Base-by-base conservation (phyloP, 2,329 filamentous ascomycete genomes). In the Penicillium corylophilum region DNA sequence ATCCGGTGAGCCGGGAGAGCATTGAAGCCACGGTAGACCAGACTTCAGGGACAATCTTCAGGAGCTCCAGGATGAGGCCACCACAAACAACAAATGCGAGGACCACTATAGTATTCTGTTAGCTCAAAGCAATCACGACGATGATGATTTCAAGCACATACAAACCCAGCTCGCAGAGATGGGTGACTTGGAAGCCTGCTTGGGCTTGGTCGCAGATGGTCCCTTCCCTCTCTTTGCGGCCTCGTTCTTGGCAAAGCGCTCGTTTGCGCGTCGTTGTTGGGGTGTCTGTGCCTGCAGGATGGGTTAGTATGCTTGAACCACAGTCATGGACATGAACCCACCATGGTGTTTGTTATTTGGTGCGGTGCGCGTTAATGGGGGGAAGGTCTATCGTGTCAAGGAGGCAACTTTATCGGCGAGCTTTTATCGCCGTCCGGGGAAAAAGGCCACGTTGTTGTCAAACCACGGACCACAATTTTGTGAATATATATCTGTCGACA, bases 21-120 rank as follows among this genome's bases (percentile, higher is more conserved):
- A 65, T 56, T 35, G 67, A 59, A 40, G 59, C 53, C 29, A 71
- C 53, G 28, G 65, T 59, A 18, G 65, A 66, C 74, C 73, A 77
- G 16, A 75, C 42, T 48, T 72, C 66, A 9, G 72, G 72, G 29
- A 74, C 59, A 29, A 77, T 59, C 54, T 77, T 73, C 18, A 84
- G 56, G 10, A 84, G 64, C 65, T 85, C 82, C 60, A 85, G 80
- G 35, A 84, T 61, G 18, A 86, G 63, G 22, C 83, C 83, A 36
- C 83, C 84, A 64, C 80, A 80, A 43, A 87, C 75, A 48, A 85
- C 79, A 67, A 87, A 86, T n/a, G 79, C 77, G 46, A 87, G 77
- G 29, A 85, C 53, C 44, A 80, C 83, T 86, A 44, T 43, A 33
- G n/a, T 36, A 8, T 15, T 12, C 5, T 10, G 33, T 67, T 51